Evolutionary conservation across 192 early-diverging fungal species (phyloP), one percentile per base, ranked within the genome.

Genomic region (Phlyctochytrium bullatum): DNA sequence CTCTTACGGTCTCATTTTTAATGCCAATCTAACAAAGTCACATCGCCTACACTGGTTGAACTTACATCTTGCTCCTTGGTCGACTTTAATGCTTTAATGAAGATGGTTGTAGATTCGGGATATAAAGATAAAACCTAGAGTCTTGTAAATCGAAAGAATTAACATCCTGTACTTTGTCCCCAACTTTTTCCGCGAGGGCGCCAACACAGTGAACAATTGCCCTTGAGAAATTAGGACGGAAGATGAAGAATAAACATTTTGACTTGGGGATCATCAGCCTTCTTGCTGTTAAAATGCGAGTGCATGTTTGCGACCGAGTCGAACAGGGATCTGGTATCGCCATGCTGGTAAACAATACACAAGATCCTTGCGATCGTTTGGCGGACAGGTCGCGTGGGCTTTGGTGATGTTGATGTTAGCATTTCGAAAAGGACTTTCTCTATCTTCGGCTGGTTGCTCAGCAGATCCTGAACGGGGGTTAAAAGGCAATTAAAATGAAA

Each of bases 161-260:
- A 2, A 3, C 36, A 10, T 34, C 30, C 1, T 73, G 16, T 35
- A 90, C 88, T 75, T 91, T 92, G 69, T 76, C 74, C 17, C 91
- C 91, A 6, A 91, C 71, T 0, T 86, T 79, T 60, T 92, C 91
- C 68, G 93, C 89, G 27, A 97, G 75, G 25, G 81, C 80, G 0
- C 95, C 94, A 2, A 91, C 82, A 35, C 86, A 86, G 58, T 85
- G 74, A 17, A 96, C 83, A 0, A 91, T 86, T 1, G 92, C 89
- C n/a, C 90, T 91, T 61, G 23, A 30, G 20, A 32, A 1, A 23
- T 62, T 30, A 67, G 3, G 57, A 23, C 29, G 27, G 35, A n/a
- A 30, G 4, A 34, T 53, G 2, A 0, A 24, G 34, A 0, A 28
- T 20, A 40, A 34, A 31, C 90, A 90, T 64, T 67, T 87, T 85